phyloP scores from a whole-genome alignment of 176 grass and related monocot species.

The Pharus latifolius region DNA sequence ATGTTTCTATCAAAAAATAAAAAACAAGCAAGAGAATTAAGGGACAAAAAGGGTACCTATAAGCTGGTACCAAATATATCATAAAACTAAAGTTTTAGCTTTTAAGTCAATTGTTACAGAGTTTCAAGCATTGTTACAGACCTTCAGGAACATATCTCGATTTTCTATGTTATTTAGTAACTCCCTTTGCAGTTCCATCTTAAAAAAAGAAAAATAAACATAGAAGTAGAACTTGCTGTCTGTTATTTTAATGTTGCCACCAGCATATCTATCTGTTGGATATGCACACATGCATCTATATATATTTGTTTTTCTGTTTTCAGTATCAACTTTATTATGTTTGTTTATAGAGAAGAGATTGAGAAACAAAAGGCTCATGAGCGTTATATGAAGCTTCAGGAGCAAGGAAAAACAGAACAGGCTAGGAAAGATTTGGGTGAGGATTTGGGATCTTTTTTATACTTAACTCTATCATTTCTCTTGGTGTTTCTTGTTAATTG shows the following conservation, averaged over 20 bases:
- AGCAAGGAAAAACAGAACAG: slow-evolving; percentile 98
- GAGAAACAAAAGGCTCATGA: slow-evolving; percentile 97
- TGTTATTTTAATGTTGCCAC: neutral
- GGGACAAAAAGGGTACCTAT: neutral
- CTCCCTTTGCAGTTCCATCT: neutral
- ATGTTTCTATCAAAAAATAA: too few species aligned
- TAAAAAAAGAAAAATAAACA: too few species aligned
- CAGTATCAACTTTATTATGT: neutral
- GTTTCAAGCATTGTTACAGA: neutral
- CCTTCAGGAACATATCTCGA: neutral
- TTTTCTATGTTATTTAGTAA: neutral
- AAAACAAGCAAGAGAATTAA: neutral
- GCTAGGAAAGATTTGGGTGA: slow-evolving; percentile 91
- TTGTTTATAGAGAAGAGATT: slow-evolving; percentile 67
- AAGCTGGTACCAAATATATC: neutral
- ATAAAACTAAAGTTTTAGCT: neutral
- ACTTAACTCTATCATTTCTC: neutral
- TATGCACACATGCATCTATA: neutral
- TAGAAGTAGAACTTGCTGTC: neutral
- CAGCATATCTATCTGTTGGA: neutral
- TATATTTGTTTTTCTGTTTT: neutral
- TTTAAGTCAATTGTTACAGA: neutral
- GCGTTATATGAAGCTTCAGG: slow-evolving; percentile 98
- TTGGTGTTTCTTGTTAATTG: neutral
- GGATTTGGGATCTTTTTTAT: slow-evolving; percentile 19